phyloP scores from a whole-genome alignment of 192 early-diverging fungal genomes.

The Entomortierella lignicola region DNA sequence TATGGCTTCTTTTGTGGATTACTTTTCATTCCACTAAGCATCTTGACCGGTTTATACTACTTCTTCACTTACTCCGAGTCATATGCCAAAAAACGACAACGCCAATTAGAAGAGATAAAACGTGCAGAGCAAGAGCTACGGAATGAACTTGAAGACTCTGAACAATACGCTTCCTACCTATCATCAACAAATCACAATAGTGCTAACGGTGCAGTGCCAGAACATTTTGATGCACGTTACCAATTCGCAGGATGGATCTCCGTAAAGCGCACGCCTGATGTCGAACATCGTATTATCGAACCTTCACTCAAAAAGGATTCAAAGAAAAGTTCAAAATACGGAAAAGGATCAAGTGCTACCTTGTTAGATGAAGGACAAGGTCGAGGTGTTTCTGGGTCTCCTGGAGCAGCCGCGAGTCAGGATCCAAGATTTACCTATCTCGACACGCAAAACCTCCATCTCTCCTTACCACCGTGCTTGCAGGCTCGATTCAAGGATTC shows the following conservation, averaged over 20 bases:
- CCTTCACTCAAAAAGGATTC: slow-evolving; percentile 38
- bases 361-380: slow-evolving; percentile 21
- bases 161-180: slow-evolving; percentile 41
- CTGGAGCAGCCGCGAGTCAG: slow-evolving; percentile 14
- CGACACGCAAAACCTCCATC: slow-evolving; percentile 44
- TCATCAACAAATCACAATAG: background rate
- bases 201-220: slow-evolving; percentile 21
- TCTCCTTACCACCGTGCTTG: slow-evolving; percentile 28
- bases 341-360: background rate
- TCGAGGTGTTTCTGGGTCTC: slow-evolving; percentile 27
- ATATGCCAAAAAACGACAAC: slow-evolving; percentile 17
- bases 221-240: slow-evolving; percentile 48
- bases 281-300: slow-evolving; percentile 51
- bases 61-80: slow-evolving; percentile 50
- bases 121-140: slow-evolving; percentile 16
- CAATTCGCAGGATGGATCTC: slow-evolving; percentile 53
- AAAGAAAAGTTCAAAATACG: slow-evolving; percentile 9
- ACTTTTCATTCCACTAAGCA: slow-evolving; percentile 31
- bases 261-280: slow-evolving; percentile 45
- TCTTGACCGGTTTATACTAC: slow-evolving; percentile 22
- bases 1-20: slow-evolving; percentile 45
- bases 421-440: slow-evolving; percentile 46
- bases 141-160: slow-evolving; percentile 31
- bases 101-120: slow-evolving; percentile 9
- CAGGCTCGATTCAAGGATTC: slow-evolving; percentile 59